Base-by-base conservation (phyloP, 2,329 filamentous ascomycete species). In the Aschersonia sp. region DNA sequence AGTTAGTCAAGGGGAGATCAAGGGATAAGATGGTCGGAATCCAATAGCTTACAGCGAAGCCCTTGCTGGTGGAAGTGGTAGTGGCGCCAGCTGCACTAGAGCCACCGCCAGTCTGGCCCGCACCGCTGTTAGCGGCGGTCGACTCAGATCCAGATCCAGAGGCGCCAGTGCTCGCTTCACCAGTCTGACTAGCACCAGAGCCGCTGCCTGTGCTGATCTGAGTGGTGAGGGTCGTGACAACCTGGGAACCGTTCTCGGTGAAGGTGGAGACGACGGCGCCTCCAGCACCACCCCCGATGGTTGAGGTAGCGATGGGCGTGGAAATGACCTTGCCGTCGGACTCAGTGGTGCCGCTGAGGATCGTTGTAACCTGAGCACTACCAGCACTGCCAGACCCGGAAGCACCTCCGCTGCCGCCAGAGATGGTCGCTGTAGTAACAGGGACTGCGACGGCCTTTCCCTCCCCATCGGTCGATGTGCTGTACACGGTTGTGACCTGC, bases 401-500 rank as follows among this genome's bases (percentile, higher is more conserved):
- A 22, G 22, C 22, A 22, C 22, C 22, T 22, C 22, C 22, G 22
- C 22, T 22, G 22, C 22, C 22, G 22, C 22, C 22, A 22, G 22
- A 22, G 22, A 59, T 54, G 48, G 62, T 60, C 39, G 63, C 65
- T 44, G 67, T 67, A 37, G 58, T 56, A 29, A 66, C 57, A n/a
- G 66, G 62, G 42, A 60, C 55, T 43, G 62, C 63, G 49, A 62
- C 51, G 48, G 59, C 59, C 43, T 58, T 55, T 35, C 58, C 57
- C 44, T 58, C 65, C 42, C 62, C 63, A 11, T 46, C 49, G 45
- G 64, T 58, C 35, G 63, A 48, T 42, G 63, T 63, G 51, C 59
- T 65, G 53, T 62, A 60, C 45, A 65, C 57, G 51, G 61, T 68
- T 44, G 67, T 67, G 37, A 62, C 59, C 3, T 46, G 40, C 29